phyloP scores from a whole-genome alignment of 257 asterid species.

The Solanum chilense region DNA sequence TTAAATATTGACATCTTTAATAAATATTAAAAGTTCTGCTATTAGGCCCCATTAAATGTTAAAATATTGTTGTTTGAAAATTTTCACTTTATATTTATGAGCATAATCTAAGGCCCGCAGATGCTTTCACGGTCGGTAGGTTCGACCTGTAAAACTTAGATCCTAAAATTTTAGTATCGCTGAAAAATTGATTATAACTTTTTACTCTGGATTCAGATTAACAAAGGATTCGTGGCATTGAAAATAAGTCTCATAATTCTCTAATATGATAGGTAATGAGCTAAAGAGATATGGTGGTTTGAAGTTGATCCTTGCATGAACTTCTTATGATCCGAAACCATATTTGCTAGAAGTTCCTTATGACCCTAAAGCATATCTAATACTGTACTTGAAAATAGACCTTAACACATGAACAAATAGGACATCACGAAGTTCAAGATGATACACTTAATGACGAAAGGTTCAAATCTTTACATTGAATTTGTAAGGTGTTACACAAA shows the following conservation, averaged over 20 bases:
- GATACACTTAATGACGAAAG: background rate
- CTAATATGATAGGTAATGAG: no score
- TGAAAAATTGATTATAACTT: background rate
- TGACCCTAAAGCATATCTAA: background rate
- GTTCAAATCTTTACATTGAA: background rate
- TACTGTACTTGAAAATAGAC: background rate
- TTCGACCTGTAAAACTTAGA: no score
- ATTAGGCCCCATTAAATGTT: no score
- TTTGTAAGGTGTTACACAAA: background rate
- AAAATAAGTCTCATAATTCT: no score
- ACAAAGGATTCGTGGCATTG: no score
- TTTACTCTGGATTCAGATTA: background rate
- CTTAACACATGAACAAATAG: background rate
- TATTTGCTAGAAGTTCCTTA: no score
- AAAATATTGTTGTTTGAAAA: no score
- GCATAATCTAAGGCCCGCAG: background rate
- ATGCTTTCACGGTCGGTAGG: background rate
- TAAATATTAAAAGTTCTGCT: no score
- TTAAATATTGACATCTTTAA: no score
- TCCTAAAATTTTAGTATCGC: background rate
- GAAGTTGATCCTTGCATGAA: no score
- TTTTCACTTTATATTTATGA: background rate
- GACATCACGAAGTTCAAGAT: background rate
- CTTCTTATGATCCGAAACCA: background rate
- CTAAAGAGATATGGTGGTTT: no score